Conservation (phyloP, 495 filamentous ascomycete species). For the Penicillium malachiteum region DNA sequence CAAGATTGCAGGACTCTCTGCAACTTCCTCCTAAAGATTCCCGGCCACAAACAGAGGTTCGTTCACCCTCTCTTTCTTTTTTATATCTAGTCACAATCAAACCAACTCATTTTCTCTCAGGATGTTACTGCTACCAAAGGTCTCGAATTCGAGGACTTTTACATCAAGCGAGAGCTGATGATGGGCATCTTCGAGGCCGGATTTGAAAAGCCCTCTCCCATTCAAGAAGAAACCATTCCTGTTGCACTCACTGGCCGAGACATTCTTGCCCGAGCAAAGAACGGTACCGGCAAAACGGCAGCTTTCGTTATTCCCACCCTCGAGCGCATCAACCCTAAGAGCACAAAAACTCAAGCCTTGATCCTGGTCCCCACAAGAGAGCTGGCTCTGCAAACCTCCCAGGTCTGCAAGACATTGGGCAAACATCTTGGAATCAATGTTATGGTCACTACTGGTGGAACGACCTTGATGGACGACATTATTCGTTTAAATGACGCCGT, state of each 20-base stretch:
- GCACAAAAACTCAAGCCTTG: slow-evolving; percentile 89
- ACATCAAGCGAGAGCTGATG: slow-evolving; percentile 87
- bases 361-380: slow-evolving; percentile 97
- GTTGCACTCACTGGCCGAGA: slow-evolving; percentile 94
- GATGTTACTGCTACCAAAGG: slow-evolving; percentile 98
- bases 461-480: slow-evolving; percentile 92
- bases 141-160: slow-evolving; percentile 95
- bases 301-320: slow-evolving; percentile 96
- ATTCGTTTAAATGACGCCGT: slow-evolving; percentile 90
- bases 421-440: slow-evolving; percentile 97
- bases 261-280: slow-evolving; percentile 94
- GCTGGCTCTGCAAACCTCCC: slow-evolving; percentile 96
- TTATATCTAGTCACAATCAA: not conserved
- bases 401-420: slow-evolving; percentile 96
- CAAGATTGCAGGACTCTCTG: slow-evolving; percentile 76
- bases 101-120: slow-evolving; percentile 44
- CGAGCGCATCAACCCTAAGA: slow-evolving; percentile 93
- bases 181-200: slow-evolving; percentile 99
- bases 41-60: slow-evolving; percentile 90
- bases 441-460: slow-evolving; percentile 98
- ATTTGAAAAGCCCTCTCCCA: slow-evolving; percentile 97
- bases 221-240: slow-evolving; percentile 98
- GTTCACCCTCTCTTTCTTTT: slow-evolving; percentile 16
- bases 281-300: slow-evolving; percentile 97
- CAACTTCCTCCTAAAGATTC: slow-evolving; percentile 79